Evolutionary conservation across 2,329 filamentous ascomycete species (phyloP).

Genomic region (Xylaria sp.): DNA sequence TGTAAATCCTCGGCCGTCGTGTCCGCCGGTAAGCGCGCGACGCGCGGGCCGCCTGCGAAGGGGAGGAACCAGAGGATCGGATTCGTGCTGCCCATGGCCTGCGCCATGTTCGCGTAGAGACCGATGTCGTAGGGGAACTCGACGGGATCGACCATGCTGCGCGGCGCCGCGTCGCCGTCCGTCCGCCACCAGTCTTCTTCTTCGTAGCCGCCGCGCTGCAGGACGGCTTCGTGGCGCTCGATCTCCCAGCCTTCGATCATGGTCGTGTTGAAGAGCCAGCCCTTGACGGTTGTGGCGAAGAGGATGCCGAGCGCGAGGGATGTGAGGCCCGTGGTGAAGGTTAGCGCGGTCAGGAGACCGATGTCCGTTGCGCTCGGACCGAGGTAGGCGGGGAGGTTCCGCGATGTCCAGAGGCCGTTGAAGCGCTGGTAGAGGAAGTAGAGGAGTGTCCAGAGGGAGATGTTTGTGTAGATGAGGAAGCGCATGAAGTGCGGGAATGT

Average conservation of each 20-base stretch:
- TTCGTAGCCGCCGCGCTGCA: conserved; percentile 40
- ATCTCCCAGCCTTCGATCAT: conserved; percentile 78
- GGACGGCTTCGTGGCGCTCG: conserved; percentile 56
- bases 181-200: conserved; percentile 36
- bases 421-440: conserved; percentile 57
- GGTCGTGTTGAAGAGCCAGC: conserved; percentile 64
- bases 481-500: conserved; percentile 79
- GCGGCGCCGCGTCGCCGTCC: conserved; percentile 34
- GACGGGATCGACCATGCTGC: conserved; percentile 53
- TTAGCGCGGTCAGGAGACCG: conserved; percentile 54
- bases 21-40: conserved; percentile 31
- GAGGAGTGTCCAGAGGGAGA: conserved; percentile 57
- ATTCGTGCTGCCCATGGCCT: conserved; percentile 69
- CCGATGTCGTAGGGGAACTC: conserved; percentile 82
- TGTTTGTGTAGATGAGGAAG: conserved; percentile 66
- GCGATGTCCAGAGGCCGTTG: conserved; percentile 55
- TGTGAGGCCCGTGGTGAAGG: conserved; percentile 53
- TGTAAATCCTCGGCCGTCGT: conserved; percentile 22
- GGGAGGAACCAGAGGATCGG: conserved; percentile 65
- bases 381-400: conserved; percentile 68
- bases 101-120: conserved; percentile 65
- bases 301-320: conserved; percentile 60
- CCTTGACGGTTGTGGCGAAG: conserved; percentile 55
- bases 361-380: conserved; percentile 60
- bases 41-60: conserved; percentile 47